These are phyloP conservation scores for Exophiala oligosperma DNA, from an alignment of 2,329 filamentous ascomycete genomes.

Conservation along the genomic window DNA sequence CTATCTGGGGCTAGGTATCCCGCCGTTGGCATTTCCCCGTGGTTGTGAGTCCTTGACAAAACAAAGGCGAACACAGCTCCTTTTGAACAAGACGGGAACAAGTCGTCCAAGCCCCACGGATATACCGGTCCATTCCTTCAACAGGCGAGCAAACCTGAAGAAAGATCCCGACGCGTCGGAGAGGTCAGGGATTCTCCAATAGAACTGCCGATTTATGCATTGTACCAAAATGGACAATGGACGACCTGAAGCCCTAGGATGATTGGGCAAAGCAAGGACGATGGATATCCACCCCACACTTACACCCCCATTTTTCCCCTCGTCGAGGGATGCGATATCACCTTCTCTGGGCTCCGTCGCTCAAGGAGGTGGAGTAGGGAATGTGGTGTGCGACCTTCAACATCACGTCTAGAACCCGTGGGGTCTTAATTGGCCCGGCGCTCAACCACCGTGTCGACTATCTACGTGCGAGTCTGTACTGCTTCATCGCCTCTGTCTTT, in stretches of 20 bases:
- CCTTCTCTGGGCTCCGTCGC: too few relatives aligned
- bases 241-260: constrained; percentile 4
- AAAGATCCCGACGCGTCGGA: not conserved
- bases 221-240: constrained; percentile 24
- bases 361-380: not conserved
- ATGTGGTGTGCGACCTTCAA: not conserved
- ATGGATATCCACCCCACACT: constrained; percentile 15
- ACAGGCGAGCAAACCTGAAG: not conserved
- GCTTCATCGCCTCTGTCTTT: not conserved
- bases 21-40: not conserved
- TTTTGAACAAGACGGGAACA: not conserved
- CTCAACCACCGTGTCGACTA: not conserved
- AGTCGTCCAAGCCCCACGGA: constrained; percentile 14
- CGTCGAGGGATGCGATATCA: too few relatives aligned
- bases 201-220: constrained; percentile 23
- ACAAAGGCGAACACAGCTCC: not conserved
- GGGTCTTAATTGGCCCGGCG: not conserved
- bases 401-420: not conserved
- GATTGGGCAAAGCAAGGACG: constrained; percentile 6
- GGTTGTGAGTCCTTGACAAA: not conserved
- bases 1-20: too few relatives aligned
- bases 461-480: not conserved
- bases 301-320: constrained; percentile 5
- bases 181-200: constrained; percentile 12
- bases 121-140: not conserved